Evolutionary conservation across 345 rosid genomes (phyloP), one percentile per base, ranked within the genome.

Genomic region (Sisymbrium altissimum): DNA sequence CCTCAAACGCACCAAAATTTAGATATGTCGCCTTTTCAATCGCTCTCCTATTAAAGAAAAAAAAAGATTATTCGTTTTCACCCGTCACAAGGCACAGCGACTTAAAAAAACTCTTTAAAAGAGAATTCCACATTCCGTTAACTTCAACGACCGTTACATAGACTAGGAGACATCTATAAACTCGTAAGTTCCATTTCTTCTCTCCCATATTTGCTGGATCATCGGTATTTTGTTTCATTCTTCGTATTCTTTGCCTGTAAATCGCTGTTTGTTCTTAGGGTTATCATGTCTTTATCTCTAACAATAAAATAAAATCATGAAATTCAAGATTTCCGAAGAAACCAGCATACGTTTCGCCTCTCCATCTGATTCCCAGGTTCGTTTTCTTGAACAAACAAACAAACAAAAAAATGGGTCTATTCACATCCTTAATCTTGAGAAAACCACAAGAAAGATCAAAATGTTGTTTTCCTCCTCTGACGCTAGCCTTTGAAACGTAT

Each of bases 281-380:
- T 21, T 15, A 68, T 43, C 18, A 38, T 38, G 29, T 61, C 7
- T 18, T 33, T 53, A 58, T 52, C 63, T 50, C 36, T 54, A 76
- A 64, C 49, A 44, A 13, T 23, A 13, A 69, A 4, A 43, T 46
- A 46, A 35, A 5, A n/a, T 21, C 4, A 75, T 66, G 48, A 50
- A 52, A 69, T 17, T 68, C 59, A 62, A 70, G 54, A 64, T 38
- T 54, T 44, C 59, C 2, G 44, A 70, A 45, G 71, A 63, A 70
- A 36, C 54, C 55, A 76, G 5, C 9, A 40, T 71, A 11, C 55
- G 17, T 48, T 48, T 71, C 0, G 23, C 59, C 23, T 63, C 71
- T 55, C 27, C 71, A 40, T 77, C 77, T 33, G 56, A 77, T 21
- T 21, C 67, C 0, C 62, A 77, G 80, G 80, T 77, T 64, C 29